Percentiles rank a stretch among this genome's conserved stretches.
Evolutionary conservation across 169 alveolate species (phyloP).

Genomic region (Eimeria acervulina): DNA sequence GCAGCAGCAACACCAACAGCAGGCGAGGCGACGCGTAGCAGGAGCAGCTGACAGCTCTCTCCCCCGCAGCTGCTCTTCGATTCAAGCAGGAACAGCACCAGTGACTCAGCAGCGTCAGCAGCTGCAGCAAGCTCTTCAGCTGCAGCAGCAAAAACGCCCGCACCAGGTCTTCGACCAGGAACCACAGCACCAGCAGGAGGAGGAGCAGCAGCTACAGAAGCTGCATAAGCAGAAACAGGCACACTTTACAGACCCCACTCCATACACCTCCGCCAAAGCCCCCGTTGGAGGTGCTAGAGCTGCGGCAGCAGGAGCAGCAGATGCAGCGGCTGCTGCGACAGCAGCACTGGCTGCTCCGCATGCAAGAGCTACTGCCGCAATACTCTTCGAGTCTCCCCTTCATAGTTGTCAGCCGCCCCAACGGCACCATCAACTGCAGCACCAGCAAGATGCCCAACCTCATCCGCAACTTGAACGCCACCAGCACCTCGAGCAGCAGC

Average conservation of each 20-base stretch:
- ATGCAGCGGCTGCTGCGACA: constrained; percentile 17
- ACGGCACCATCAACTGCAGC: constrained; percentile 22
- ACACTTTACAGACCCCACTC: background rate
- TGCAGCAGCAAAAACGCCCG: background rate
- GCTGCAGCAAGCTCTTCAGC: constrained; percentile 24
- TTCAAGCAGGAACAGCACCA: background rate
- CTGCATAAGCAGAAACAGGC: constrained; percentile 40
- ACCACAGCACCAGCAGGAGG: constrained; percentile 11
- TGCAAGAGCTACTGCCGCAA: constrained; percentile 22
- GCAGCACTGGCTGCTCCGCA: constrained; percentile 5
- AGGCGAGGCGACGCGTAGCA: background rate
- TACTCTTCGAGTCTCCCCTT: background rate
- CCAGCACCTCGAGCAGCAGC: constrained; percentile 30
- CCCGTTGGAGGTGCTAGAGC: background rate
- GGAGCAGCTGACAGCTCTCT: constrained; percentile 18
- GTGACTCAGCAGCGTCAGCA: background rate
- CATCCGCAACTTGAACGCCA: background rate
- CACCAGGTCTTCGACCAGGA: background rate
- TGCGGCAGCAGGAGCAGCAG: background rate
- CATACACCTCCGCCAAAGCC: background rate
- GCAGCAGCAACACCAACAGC: constrained; percentile 38
- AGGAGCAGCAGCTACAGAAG: background rate
- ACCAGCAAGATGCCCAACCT: background rate
- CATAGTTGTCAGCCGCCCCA: constrained; percentile 1
- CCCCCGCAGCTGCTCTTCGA: background rate